phyloP scores from a whole-genome alignment of 2,329 filamentous ascomycete genomes.

The Stachybotrys elegans region DNA sequence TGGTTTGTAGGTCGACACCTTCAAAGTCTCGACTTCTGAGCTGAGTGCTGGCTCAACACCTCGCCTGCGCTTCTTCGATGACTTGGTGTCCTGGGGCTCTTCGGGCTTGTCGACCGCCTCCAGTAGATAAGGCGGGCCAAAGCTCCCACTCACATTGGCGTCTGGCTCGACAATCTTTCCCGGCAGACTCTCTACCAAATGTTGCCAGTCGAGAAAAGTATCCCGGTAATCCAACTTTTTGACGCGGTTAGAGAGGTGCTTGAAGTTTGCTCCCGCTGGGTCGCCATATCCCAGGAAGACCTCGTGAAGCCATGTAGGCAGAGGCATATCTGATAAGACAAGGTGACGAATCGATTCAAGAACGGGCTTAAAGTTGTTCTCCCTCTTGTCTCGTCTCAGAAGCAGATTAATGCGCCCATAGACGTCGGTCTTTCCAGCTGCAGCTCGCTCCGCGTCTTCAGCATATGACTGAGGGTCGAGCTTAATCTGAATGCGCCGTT shows the following conservation, averaged over 20 bases:
- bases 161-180: slow-evolving; percentile 79
- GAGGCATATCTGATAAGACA: slow-evolving; percentile 75
- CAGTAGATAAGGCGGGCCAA: slow-evolving; percentile 83
- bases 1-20: slow-evolving; percentile 85
- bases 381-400: slow-evolving; percentile 73
- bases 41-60: slow-evolving; percentile 65
- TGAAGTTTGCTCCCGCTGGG: slow-evolving; percentile 81
- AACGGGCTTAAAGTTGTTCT: slow-evolving; percentile 96
- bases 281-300: slow-evolving; percentile 98
- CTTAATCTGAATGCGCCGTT: slow-evolving; percentile 71
- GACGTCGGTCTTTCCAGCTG: slow-evolving; percentile 67
- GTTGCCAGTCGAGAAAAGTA: slow-evolving; percentile 93
- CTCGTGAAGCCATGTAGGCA: slow-evolving; percentile 91
- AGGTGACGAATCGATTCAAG: slow-evolving; percentile 87
- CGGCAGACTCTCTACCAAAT: slow-evolving; percentile 84
- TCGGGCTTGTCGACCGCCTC: slow-evolving; percentile 56
- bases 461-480: slow-evolving; percentile 77
- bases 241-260: slow-evolving; percentile 71
- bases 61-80: slow-evolving; percentile 82
- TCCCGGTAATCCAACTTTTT: slow-evolving; percentile 84
- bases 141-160: slow-evolving; percentile 65
- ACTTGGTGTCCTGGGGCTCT: slow-evolving; percentile 47
- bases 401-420: slow-evolving; percentile 85
- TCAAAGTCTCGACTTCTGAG: slow-evolving; percentile 61
- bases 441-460: slow-evolving; percentile 62